Conservation (phyloP, 2,329 filamentous ascomycete genomes). For the Beauveria sp. region DNA sequence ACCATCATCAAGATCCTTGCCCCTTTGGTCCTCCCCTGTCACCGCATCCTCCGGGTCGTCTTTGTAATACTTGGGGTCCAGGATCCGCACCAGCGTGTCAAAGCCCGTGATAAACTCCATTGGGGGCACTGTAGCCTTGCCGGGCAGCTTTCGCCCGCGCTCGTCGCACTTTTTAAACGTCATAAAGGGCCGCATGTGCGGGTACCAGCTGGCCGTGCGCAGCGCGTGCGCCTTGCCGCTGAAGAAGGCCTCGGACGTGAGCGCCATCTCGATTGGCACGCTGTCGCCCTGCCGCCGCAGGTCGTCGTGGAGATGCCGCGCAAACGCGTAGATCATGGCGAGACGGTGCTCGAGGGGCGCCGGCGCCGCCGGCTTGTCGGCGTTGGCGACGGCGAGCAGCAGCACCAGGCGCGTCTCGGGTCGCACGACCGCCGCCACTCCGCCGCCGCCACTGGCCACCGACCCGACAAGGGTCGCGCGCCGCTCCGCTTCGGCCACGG, state of each 20-base stretch:
- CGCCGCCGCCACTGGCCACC: slow-evolving; percentile 6
- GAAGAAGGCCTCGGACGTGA: slow-evolving; percentile 68
- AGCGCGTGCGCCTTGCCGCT: slow-evolving; percentile 62
- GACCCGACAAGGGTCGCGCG: background rate
- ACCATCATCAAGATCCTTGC: background rate
- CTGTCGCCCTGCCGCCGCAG: slow-evolving; percentile 8
- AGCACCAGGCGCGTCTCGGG: slow-evolving; percentile 41
- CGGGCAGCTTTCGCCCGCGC: background rate
- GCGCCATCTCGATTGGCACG: slow-evolving; percentile 53
- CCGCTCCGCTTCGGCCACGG: background rate
- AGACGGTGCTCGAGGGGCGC: slow-evolving; percentile 61
- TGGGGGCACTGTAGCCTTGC: slow-evolving; percentile 21
- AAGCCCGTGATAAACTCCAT: slow-evolving; percentile 69
- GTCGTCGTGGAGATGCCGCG: slow-evolving; percentile 40
- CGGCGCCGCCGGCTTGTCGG: slow-evolving; percentile 59
- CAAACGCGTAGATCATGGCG: slow-evolving; percentile 65
- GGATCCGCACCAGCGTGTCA: slow-evolving; percentile 63
- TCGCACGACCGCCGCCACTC: slow-evolving; percentile 6
- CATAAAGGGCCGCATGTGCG: background rate
- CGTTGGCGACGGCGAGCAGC: slow-evolving; percentile 56
- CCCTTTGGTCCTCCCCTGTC: slow-evolving; percentile 17
- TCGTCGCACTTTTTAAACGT: background rate
- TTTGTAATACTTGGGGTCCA: slow-evolving; percentile 64
- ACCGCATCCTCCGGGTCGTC: background rate
- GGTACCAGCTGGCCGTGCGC: slow-evolving; percentile 35